Evolutionary conservation across 768 basidiomycete species (phyloP).

Genomic region (Mycena metata): DNA sequence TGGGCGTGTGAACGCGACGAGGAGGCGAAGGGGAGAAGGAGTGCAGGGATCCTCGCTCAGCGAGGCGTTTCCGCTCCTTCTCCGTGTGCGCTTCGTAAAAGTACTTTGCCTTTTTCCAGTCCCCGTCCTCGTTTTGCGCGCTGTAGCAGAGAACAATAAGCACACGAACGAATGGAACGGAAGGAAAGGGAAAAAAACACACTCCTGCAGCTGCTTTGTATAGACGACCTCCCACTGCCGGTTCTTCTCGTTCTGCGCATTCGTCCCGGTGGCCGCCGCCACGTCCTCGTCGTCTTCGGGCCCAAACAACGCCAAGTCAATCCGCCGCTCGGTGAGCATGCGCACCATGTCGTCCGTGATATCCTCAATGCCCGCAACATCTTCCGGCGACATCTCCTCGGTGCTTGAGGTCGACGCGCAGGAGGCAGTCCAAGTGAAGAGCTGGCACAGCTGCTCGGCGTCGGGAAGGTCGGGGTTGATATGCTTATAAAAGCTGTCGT

Average conservation of each 20-base stretch:
- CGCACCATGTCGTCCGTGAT: conserved; percentile 72
- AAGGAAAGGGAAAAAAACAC: conserved; percentile 45
- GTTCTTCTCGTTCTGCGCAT: conserved; percentile 85
- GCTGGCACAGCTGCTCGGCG: conserved; percentile 75
- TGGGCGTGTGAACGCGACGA: no score
- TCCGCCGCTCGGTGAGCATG: conserved; percentile 76
- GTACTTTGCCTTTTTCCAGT: conserved; percentile 75
- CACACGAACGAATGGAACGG: not conserved
- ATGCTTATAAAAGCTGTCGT: conserved; percentile 82
- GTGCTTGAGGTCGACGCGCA: conserved; percentile 54
- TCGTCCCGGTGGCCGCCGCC: conserved; percentile 52
- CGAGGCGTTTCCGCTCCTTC: conserved; percentile 61
- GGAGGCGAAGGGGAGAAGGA: no score
- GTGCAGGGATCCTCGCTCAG: conserved; percentile 53
- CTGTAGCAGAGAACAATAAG: conserved; percentile 38
- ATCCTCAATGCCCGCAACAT: conserved; percentile 60
- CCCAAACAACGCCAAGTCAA: conserved; percentile 62
- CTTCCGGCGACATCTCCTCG: conserved; percentile 59
- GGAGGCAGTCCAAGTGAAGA: conserved; percentile 81
- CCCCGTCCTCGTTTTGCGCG: conserved; percentile 72
- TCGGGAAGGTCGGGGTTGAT: conserved; percentile 84
- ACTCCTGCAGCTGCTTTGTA: conserved; percentile 76
- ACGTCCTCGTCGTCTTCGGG: conserved; percentile 44
- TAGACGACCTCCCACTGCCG: conserved; percentile 76
- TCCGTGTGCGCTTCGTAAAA: conserved; percentile 71